phyloP scores from a whole-genome alignment of 2,329 filamentous ascomycete species.

The Ophiocordyceps camponoti-saundersi region DNA sequence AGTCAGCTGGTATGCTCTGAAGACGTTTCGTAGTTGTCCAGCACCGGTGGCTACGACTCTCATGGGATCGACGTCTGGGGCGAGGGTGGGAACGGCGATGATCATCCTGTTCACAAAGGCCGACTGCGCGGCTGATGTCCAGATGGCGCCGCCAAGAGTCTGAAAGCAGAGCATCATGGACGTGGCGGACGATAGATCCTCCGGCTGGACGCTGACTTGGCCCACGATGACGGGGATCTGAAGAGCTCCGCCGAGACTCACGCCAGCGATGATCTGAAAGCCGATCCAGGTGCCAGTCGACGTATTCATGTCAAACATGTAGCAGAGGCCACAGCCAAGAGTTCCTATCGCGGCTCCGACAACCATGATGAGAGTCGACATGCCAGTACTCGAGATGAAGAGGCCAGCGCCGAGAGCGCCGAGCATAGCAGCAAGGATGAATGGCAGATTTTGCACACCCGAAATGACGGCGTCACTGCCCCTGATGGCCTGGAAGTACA shows the following conservation, averaged over 20 bases:
- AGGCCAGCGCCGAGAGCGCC: background rate
- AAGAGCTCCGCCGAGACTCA: constrained; percentile 19
- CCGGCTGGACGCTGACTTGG: constrained; percentile 12
- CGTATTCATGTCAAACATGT: constrained; percentile 15
- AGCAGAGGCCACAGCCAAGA: constrained; percentile 13
- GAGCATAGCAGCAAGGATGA: constrained; percentile 11
- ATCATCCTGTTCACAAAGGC: constrained; percentile 19
- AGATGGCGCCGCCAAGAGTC: constrained; percentile 24
- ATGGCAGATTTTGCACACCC: constrained; percentile 27
- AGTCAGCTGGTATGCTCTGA: constrained; percentile 24
- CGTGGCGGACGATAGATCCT: constrained; percentile 7
- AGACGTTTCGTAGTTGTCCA: constrained; percentile 31
- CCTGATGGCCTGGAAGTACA: constrained; percentile 27
- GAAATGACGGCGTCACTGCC: constrained; percentile 19
- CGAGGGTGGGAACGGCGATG: constrained; percentile 7
- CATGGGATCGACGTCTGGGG: constrained; percentile 13
- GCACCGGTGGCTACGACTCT: constrained; percentile 17
- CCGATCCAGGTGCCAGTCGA: constrained; percentile 22
- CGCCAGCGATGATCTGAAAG: constrained; percentile 26
- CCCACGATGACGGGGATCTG: constrained; percentile 27
- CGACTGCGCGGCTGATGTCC: constrained; percentile 21
- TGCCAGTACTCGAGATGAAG: background rate
- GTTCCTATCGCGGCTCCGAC: background rate
- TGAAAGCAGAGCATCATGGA: constrained; percentile 14
- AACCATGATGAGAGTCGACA: constrained; percentile 1